Evolutionary conservation across 2,329 filamentous ascomycete genomes (phyloP).

Genomic region (Tolypocladium sp.): DNA sequence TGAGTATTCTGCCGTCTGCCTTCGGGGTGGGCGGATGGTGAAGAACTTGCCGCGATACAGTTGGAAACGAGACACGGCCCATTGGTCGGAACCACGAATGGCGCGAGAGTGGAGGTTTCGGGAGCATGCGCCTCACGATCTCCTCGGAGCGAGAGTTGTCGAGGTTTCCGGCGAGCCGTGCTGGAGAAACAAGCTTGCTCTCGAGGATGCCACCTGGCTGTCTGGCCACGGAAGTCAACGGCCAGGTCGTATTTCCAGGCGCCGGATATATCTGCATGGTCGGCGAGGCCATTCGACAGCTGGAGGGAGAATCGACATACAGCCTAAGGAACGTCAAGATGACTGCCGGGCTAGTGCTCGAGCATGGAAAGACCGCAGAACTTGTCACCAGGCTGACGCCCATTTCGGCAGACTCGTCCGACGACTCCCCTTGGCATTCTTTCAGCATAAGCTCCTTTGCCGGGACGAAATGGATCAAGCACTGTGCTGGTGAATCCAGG

Average conservation of each 20-base stretch:
- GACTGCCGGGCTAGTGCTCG: constrained; percentile 17
- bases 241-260: constrained; percentile 25
- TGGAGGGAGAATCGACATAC: not conserved
- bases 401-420: constrained; percentile 7
- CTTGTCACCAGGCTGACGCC: constrained; percentile 17
- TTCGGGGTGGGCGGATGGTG: constrained; percentile 2
- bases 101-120: constrained; percentile 21
- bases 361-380: constrained; percentile 15
- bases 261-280: constrained; percentile 25
- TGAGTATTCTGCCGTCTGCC: constrained; percentile 3
- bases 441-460: constrained; percentile 19
- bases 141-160: constrained; percentile 15
- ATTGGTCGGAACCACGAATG: constrained; percentile 22
- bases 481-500: constrained; percentile 14
- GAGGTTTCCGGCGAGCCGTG: constrained; percentile 7
- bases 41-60: constrained; percentile 25
- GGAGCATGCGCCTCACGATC: constrained; percentile 24
- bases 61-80: constrained; percentile 25
- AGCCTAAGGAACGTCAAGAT: constrained; percentile 12
- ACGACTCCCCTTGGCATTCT: constrained; percentile 14
- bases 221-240: constrained; percentile 23
- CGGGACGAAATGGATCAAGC: constrained; percentile 16
- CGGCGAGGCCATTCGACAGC: constrained; percentile 17
- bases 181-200: constrained; percentile 12
- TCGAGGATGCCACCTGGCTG: constrained; percentile 23